Evolutionary conservation across 306 rosid species (phyloP), one percentile per base, ranked within the genome.

Genomic region (Cicer cuneatum): DNA sequence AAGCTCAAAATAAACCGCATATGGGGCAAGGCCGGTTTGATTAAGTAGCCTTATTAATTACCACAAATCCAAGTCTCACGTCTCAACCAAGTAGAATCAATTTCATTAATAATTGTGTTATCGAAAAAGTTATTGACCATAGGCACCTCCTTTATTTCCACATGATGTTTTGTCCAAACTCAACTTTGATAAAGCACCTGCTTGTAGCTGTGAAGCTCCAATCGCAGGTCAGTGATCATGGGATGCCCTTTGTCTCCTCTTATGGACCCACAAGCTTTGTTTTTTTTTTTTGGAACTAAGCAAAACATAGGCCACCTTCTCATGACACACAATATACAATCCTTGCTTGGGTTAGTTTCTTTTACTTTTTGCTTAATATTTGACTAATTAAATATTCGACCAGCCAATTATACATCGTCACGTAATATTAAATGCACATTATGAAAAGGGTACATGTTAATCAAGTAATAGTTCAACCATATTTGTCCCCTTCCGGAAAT

Each of bases 161-260:
- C 16, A 66, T 72, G 19, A 73, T 64, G 45, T 72, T 45, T 80
- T 43, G 74, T 71, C 84, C 68, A 75, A 76, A 16, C 78, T 33
- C 64, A 74, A 71, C 81, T 80, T 85, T 82, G 71, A 70, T 47
- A 56, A 82, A 85, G 82, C 76, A 62, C 61, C 56, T 60, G 15
- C 18, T 83, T 80, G 79, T 70, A 77, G 78, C 45, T 81, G 82
- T 72, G 82, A 86, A 79, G 71, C 89, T 68, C 81, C 82, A 77
- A 85, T 81, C 83, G 81, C 86, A 84, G 83, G 94, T 76, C 84
- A 81, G 84, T 81, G 74, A 89, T 87, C 83, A 89, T 92, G 89
- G 90, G 95, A 87, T 88, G 75, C 98, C 94, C 84, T 88, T 86
- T 90, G 95, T 86, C 94, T 77, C 88, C 90, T 73, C 43, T 9